These are phyloP conservation scores for Botrytis galanthina DNA, from an alignment of 2,329 filamentous ascomycete genomes.

Conservation along the genomic window DNA sequence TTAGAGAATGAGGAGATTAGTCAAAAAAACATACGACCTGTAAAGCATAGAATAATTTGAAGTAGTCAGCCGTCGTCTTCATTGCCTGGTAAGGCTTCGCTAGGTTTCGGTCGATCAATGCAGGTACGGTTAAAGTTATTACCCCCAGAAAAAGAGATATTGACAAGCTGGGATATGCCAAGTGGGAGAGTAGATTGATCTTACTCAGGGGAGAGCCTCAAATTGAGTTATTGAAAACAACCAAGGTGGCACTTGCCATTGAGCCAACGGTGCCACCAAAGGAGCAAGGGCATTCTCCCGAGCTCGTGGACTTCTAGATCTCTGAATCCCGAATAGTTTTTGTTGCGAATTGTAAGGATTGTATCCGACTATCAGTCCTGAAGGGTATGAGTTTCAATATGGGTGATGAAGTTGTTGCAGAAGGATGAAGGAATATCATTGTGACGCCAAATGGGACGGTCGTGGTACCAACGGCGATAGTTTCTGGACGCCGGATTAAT, in stretches of 20 bases:
- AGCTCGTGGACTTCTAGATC: background rate
- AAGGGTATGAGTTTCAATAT: background rate
- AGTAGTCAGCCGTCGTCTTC: background rate
- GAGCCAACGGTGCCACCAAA: background rate
- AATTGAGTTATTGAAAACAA: background rate
- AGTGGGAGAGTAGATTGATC: constrained; percentile 2
- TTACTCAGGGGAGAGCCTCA: background rate
- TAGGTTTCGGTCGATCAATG: constrained; percentile 5
- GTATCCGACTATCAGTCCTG: background rate
- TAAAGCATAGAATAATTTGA: background rate
- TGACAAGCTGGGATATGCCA: background rate
- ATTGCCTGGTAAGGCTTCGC: background rate
- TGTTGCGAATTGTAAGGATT: no score
- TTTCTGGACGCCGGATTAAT: background rate
- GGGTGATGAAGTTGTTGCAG: background rate
- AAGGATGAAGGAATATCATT: background rate
- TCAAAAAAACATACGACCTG: background rate
- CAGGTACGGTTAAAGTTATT: constrained; percentile 1
- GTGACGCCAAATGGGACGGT: background rate
- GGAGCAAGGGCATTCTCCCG: background rate
- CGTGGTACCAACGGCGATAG: background rate
- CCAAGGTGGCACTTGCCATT: constrained; percentile 7
- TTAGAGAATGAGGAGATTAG: constrained; percentile 14
- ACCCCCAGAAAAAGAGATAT: background rate
- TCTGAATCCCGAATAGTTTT: background rate